Percentiles rank a stretch among this genome's conserved stretches.
These are phyloP conservation scores for Lantana camara DNA, from an alignment of 257 asterid species.

Conservation along the genomic window DNA sequence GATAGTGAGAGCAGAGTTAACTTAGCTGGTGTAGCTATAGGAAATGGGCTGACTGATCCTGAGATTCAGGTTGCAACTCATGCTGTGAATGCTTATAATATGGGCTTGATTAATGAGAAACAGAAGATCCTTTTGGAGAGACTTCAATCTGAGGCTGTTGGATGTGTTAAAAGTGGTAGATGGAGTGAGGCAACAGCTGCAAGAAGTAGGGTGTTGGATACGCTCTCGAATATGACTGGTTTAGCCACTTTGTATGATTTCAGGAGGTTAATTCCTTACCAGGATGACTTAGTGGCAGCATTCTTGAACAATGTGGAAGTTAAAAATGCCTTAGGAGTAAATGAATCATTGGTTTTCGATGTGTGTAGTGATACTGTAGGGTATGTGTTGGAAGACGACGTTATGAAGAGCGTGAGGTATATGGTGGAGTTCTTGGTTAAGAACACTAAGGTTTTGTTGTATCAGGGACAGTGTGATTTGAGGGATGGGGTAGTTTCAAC, in stretches of 20 bases:
- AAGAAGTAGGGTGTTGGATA: conserved; percentile 42
- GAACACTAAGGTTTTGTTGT: conserved; percentile 61
- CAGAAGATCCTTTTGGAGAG: conserved; percentile 55
- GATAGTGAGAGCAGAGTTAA: conserved; percentile 41
- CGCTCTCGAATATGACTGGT: conserved; percentile 68
- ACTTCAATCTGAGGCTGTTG: conserved; percentile 56
- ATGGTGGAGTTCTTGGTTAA: conserved; percentile 71
- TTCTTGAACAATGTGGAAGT: conserved; percentile 54
- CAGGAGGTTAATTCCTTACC: conserved; percentile 61
- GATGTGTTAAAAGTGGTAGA: conserved; percentile 33
- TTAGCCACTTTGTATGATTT: conserved; percentile 74
- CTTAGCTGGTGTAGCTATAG: conserved; percentile 77
- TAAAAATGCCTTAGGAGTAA: conserved; percentile 58
- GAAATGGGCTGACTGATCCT: conserved; percentile 83
- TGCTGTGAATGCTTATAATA: conserved; percentile 56
- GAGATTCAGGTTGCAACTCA: conserved; percentile 68
- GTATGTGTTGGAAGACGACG: conserved; percentile 50
- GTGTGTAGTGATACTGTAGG: conserved; percentile 61
- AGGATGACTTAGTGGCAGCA: conserved; percentile 47
- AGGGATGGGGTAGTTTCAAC: conserved; percentile 75
- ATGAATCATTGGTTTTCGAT: conserved; percentile 46
- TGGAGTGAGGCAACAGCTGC: conserved; percentile 72
- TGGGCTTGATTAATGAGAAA: conserved; percentile 68
- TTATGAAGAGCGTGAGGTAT: conserved; percentile 79
- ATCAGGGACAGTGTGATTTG: conserved; percentile 82